Conservation (phyloP, 2,329 filamentous ascomycete genomes). For the Decorospora gaudefroyi region DNA sequence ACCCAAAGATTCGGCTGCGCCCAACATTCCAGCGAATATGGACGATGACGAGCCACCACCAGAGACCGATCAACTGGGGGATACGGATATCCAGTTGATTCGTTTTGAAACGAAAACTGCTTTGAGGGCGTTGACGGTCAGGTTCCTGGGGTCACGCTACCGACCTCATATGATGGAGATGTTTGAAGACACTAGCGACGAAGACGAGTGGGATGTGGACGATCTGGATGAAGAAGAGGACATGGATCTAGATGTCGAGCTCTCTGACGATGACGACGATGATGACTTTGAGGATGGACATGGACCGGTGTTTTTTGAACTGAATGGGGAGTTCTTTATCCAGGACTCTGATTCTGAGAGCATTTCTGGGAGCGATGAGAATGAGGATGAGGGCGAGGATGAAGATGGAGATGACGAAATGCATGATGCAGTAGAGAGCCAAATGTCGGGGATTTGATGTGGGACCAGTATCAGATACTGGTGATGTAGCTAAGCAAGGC, state of each 20-base stretch:
- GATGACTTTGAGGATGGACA: conserved; percentile 21
- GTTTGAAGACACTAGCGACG: conserved; percentile 2
- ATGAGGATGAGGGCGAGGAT: background rate
- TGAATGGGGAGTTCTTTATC: too few species aligned
- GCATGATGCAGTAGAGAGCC: background rate
- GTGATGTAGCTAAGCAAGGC: too few species aligned
- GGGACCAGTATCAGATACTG: too few species aligned
- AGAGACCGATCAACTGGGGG: conserved; percentile 33
- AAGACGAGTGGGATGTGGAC: conserved; percentile 2
- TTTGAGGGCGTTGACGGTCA: conserved; percentile 15
- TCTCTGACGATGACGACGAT: conserved; percentile 17
- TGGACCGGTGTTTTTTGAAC: too few species aligned
- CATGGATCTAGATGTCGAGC: conserved; percentile 17
- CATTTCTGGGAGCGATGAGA: background rate
- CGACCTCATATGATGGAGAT: conserved; percentile 1
- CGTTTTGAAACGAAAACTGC: conserved; percentile 14
- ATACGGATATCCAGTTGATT: conserved; percentile 21
- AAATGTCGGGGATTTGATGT: too few species aligned
- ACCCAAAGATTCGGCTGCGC: too few species aligned
- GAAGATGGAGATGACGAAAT: background rate
- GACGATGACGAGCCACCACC: conserved; percentile 12
- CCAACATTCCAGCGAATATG: background rate
- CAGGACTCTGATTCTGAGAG: too few species aligned
- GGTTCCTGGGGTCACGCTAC: conserved; percentile 10
- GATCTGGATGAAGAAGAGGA: conserved; percentile 15